These are phyloP conservation scores for Pythium pyrilobum DNA, from an alignment of 352 stramenopile genomes.

Conservation along the genomic window DNA sequence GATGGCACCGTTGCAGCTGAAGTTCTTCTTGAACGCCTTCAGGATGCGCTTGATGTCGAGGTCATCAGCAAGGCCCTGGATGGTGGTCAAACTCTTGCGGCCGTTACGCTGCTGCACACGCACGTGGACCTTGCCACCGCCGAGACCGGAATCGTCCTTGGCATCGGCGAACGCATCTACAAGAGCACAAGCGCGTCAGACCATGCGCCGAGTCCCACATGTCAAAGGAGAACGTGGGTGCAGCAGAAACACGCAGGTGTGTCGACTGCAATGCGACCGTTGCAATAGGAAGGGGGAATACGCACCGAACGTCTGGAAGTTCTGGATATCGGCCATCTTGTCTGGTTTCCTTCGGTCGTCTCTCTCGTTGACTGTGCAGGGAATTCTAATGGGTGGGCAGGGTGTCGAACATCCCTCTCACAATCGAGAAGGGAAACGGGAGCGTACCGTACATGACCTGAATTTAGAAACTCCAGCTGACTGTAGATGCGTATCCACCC, in stretches of 20 bases:
- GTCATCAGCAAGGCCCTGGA: conserved; percentile 97
- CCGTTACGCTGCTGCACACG: conserved; percentile 99
- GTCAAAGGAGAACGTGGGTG: too few species aligned
- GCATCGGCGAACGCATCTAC: conserved; percentile 85
- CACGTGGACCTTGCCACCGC: conserved; percentile 94
- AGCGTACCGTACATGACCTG: neutral
- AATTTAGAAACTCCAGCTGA: neutral
- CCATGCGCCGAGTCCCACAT: too few species aligned
- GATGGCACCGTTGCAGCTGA: conserved; percentile 99
- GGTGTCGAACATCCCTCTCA: neutral
- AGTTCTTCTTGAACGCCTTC: conserved; percentile 99
- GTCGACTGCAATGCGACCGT: too few species aligned
- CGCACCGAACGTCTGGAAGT: conserved; percentile 86
- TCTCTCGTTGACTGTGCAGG: conserved; percentile 9
- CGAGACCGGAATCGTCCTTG: conserved; percentile 84
- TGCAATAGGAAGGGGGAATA: too few species aligned
- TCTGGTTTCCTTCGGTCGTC: conserved; percentile 16
- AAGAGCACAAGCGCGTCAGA: neutral
- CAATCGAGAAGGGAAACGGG: neutral
- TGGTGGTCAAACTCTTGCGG: conserved; percentile 99
- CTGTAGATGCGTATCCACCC: too few species aligned
- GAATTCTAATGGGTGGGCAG: conserved; percentile 24
- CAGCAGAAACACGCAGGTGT: too few species aligned
- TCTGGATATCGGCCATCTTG: conserved; percentile 83
- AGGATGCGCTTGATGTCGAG: conserved; percentile 99